phyloP scores from a whole-genome alignment of 2,329 filamentous ascomycete genomes.

The Diaporthe sp. region DNA sequence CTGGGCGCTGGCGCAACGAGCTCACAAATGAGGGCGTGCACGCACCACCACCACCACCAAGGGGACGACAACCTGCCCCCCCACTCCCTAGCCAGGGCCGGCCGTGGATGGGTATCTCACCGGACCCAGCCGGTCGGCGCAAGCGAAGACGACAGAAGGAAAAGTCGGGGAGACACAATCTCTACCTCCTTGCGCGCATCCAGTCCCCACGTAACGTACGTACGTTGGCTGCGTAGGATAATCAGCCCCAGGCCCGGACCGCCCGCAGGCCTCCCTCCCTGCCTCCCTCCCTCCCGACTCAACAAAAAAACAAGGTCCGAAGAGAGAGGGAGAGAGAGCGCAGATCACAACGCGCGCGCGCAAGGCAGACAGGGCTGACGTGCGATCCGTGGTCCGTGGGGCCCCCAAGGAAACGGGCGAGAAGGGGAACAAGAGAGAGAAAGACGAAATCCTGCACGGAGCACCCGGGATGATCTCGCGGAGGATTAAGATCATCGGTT shows the following conservation, averaged over 20 bases:
- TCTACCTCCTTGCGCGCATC: background rate
- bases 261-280: background rate
- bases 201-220: background rate
- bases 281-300: background rate
- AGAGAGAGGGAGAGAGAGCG: background rate
- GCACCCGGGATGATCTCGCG: conserved; percentile 26
- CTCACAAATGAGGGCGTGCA: background rate
- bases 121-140: background rate
- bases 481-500: conserved; percentile 30
- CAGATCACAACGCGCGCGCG: background rate
- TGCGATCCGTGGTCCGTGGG: background rate
- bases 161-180: background rate
- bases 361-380: background rate
- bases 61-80: no score
- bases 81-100: background rate
- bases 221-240: background rate
- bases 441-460: background rate
- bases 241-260: background rate
- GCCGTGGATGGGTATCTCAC: background rate
- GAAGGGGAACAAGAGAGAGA: background rate
- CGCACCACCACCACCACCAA: background rate
- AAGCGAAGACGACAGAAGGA: background rate
- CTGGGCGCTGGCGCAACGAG: background rate
- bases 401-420: background rate
- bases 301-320: background rate